Conservation (phyloP, 108 stramenopile species). For the Schizochytrium sp. region DNA sequence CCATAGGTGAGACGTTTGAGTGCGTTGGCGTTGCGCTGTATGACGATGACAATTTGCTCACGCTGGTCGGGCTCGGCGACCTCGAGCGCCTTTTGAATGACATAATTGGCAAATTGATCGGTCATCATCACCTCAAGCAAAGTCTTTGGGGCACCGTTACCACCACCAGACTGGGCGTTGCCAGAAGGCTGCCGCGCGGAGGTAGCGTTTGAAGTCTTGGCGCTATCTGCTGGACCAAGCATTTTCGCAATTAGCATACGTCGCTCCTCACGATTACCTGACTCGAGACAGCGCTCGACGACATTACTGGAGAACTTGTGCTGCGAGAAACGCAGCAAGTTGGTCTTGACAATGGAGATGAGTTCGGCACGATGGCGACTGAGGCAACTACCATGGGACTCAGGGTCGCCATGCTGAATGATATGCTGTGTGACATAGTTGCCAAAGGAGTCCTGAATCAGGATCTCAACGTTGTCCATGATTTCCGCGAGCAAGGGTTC, state of each 20-base stretch:
- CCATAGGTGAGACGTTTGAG: constrained; percentile 15
- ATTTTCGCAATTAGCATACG: constrained; percentile 40
- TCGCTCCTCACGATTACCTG: constrained; percentile 69
- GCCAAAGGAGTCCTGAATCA: constrained; percentile 90
- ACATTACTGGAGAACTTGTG: constrained; percentile 97
- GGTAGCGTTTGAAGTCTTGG: neutral
- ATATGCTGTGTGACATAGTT: constrained; percentile 87
- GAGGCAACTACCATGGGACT: constrained; percentile 11
- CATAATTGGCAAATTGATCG: constrained; percentile 95
- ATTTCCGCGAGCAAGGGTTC: constrained; percentile 73
- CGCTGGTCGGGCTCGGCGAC: constrained; percentile 62
- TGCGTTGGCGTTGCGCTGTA: neutral
- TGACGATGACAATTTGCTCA: neutral
- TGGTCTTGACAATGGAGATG: constrained; percentile 62
- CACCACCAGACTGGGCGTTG: too few relatives aligned
- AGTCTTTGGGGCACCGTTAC: neutral
- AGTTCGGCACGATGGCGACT: constrained; percentile 49
- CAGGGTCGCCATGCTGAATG: constrained; percentile 67
- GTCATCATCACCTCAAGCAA: constrained; percentile 79
- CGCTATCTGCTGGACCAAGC: constrained; percentile 20
- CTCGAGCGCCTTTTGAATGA: constrained; percentile 90
- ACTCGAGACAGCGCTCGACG: constrained; percentile 88
- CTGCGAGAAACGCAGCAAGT: constrained; percentile 72
- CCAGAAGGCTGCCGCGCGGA: too few relatives aligned
- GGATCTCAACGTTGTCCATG: constrained; percentile 74